Evolutionary conservation across 202 grass and related monocot species (phyloP).

Genomic region (Elaeis oleifera): DNA sequence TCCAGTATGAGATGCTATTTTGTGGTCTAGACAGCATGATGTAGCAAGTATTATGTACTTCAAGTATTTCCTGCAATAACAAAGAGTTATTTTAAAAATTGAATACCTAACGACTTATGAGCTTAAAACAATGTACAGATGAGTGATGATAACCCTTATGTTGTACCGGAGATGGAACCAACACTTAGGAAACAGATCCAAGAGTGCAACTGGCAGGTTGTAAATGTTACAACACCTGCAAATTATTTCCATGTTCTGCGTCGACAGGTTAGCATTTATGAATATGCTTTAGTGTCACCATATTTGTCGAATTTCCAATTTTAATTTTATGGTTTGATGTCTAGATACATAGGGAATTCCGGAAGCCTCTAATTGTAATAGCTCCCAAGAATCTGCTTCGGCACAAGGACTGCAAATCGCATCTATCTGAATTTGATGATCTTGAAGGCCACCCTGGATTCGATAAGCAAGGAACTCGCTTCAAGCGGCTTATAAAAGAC

Average conservation of each 20-base stretch:
- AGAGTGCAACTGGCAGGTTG: conserved; percentile 91
- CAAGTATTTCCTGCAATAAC: too few relatives aligned
- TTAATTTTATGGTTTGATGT: neutral
- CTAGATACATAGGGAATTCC: conserved; percentile 81
- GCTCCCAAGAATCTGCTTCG: conserved; percentile 78
- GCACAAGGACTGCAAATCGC: conserved; percentile 85
- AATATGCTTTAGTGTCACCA: neutral
- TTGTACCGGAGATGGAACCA: conserved; percentile 89
- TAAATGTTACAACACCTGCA: conserved; percentile 83
- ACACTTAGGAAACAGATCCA: conserved; percentile 88
- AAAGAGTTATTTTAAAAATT: too few relatives aligned
- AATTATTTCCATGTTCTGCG: conserved; percentile 90
- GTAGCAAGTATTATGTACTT: too few relatives aligned
- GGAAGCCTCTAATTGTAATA: conserved; percentile 74
- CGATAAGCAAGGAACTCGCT: conserved; percentile 83
- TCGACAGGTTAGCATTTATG: conserved; percentile 52
- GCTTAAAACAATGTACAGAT: conserved; percentile 50
- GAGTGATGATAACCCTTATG: conserved; percentile 85
- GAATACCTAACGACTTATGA: too few relatives aligned
- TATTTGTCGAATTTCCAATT: too few relatives aligned
- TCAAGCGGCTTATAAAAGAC: conserved; percentile 80
- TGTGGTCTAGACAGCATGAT: too few relatives aligned
- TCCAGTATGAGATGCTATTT: too few relatives aligned
- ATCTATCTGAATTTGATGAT: conserved; percentile 90
- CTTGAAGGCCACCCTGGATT: conserved; percentile 76